Evolutionary conservation across 305 asterid species (phyloP).

Genomic region (Fraxinus nigra): DNA sequence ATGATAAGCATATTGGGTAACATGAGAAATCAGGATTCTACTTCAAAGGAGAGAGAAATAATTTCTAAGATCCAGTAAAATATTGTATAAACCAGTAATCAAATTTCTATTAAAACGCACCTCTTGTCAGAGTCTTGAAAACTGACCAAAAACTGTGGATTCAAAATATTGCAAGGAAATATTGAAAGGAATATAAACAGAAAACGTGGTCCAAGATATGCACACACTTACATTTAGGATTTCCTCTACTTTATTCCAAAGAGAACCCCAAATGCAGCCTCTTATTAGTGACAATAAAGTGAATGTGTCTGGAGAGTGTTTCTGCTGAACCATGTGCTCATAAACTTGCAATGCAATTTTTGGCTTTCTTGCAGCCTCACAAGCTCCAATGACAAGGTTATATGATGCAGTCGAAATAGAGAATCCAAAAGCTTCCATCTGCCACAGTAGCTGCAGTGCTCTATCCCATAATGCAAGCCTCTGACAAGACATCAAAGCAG

Average conservation of each 20-base stretch:
- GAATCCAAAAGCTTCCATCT: slow-evolving; percentile 66
- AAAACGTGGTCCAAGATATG: background rate
- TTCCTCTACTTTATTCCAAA: slow-evolving; percentile 65
- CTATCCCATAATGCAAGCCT: slow-evolving; percentile 79
- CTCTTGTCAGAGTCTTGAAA: background rate
- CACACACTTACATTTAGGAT: slow-evolving; percentile 56
- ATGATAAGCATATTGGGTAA: background rate
- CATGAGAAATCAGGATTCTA: background rate
- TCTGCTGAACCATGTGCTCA: slow-evolving; percentile 59
- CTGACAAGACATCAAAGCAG: slow-evolving; percentile 69
- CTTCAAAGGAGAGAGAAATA: background rate
- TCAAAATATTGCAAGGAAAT: background rate
- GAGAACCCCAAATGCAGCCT: slow-evolving; percentile 83
- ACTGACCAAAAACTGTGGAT: background rate
- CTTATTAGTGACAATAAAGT: slow-evolving; percentile 67
- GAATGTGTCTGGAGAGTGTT: slow-evolving; percentile 62
- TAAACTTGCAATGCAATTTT: slow-evolving; percentile 75
- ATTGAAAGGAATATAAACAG: background rate
- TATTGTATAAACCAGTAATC: background rate
- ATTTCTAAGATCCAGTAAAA: background rate
- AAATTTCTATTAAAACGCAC: background rate
- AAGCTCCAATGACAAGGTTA: slow-evolving; percentile 87
- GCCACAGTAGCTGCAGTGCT: slow-evolving; percentile 75
- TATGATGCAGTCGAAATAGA: slow-evolving; percentile 59
- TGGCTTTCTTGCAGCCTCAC: slow-evolving; percentile 80